Evolutionary conservation across 2,329 filamentous ascomycete genomes (phyloP).

Genomic region (Aureobasidium sp.): DNA sequence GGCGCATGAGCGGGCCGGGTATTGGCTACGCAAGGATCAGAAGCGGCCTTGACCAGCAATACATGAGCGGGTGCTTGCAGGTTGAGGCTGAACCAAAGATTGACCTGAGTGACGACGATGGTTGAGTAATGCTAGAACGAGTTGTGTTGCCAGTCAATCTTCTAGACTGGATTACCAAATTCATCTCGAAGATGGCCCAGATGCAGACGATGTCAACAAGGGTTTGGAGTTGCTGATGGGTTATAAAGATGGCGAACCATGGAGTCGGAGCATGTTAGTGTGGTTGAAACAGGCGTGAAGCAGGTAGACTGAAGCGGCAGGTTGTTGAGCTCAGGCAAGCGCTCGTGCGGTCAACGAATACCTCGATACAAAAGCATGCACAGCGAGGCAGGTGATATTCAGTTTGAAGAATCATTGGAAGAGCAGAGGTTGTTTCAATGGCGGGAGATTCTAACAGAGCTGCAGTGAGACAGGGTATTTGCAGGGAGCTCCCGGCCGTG

Average conservation of each 20-base stretch:
- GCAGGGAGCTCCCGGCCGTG: neutral
- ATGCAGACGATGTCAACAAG: neutral
- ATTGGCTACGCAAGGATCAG: neutral
- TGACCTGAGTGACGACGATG: neutral
- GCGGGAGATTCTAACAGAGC: neutral
- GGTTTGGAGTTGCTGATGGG: neutral
- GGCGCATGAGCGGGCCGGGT: neutral
- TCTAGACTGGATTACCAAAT: neutral
- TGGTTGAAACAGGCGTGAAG: neutral
- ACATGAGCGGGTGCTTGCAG: constrained; percentile 3
- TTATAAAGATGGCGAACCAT: neutral
- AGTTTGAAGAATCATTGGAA: neutral
- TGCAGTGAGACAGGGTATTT: neutral
- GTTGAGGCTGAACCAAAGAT: neutral
- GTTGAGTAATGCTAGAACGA: neutral
- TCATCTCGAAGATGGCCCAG: neutral
- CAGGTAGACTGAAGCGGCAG: neutral
- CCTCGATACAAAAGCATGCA: neutral
- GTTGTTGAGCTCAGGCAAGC: neutral
- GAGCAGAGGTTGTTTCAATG: neutral
- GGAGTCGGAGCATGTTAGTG: neutral
- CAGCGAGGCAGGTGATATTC: neutral
- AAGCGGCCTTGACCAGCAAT: neutral
- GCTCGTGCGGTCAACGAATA: neutral
- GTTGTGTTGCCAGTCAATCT: neutral